Evolutionary conservation across 768 basidiomycete species (phyloP).

Genomic region (Calocera viscosa): DNA sequence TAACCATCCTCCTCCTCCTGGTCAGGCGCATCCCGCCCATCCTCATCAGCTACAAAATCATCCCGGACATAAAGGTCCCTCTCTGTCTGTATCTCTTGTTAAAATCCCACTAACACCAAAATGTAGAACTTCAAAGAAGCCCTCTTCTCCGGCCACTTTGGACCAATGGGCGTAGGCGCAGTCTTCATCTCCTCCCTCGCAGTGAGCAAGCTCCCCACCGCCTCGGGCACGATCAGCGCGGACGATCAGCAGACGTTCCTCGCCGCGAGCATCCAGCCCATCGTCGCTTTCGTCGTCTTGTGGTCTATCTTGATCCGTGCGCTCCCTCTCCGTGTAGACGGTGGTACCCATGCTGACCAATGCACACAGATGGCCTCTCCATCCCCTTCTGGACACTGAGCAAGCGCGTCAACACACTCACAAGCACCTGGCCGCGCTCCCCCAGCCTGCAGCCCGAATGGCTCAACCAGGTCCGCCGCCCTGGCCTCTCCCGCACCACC

Average conservation of each 20-base stretch:
- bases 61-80: constrained; percentile 85
- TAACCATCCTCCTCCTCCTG: constrained; percentile 70
- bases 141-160: constrained; percentile 89
- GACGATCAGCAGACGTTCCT: constrained; percentile 52
- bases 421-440: constrained; percentile 81
- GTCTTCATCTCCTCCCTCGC: constrained; percentile 88
- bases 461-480: constrained; percentile 58
- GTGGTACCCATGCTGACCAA: too few relatives aligned
- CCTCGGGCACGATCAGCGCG: constrained; percentile 34
- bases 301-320: constrained; percentile 45
- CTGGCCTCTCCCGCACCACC: not conserved
- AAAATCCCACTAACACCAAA: too few relatives aligned
- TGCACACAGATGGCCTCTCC: constrained; percentile 77
- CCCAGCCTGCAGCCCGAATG: constrained; percentile 54
- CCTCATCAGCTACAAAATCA: constrained; percentile 75
- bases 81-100: too few relatives aligned
- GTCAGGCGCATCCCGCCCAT: constrained; percentile 76
- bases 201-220: constrained; percentile 45
- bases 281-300: constrained; percentile 89
- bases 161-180: constrained; percentile 92
- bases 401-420: constrained; percentile 78
- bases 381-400: constrained; percentile 92
- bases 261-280: constrained; percentile 70
- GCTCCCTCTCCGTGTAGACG: too few relatives aligned
- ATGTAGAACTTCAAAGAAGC: constrained; percentile 76